Conservation (phyloP, 139 green algal genomes). For the Bryopsis sp. region DNA sequence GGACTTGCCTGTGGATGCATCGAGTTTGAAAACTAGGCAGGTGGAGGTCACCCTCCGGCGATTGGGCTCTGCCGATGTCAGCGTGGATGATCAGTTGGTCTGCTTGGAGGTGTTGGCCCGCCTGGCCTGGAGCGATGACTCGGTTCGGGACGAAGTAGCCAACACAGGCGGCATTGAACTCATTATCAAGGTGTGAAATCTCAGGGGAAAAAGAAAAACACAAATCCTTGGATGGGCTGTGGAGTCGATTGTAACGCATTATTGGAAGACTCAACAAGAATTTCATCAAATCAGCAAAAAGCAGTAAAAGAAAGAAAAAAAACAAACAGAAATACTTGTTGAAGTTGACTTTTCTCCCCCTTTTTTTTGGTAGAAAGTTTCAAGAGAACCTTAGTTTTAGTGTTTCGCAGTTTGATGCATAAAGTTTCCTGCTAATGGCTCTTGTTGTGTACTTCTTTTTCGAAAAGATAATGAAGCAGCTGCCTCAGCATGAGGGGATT, state of each 20-base stretch:
- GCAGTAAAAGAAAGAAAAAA: too few species aligned
- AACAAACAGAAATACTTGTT: too few species aligned
- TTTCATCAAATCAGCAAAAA: too few species aligned
- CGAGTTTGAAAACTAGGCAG: slow-evolving; percentile 43
- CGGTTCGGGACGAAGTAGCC: slow-evolving; percentile 24
- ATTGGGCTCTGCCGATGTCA: not conserved
- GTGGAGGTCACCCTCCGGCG: slow-evolving; percentile 27
- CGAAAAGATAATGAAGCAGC: slow-evolving; percentile 12
- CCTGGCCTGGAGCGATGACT: slow-evolving; percentile 54
- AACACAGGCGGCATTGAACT: slow-evolving; percentile 10
- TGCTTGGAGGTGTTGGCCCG: slow-evolving; percentile 45
- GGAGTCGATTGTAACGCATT: slow-evolving; percentile 2
- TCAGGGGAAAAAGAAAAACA: too few species aligned
- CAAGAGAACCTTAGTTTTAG: too few species aligned
- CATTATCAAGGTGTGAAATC: slow-evolving; percentile 1
- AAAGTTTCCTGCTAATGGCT: too few species aligned
- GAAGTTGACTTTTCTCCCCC: too few species aligned
- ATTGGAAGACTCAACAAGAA: too few species aligned
- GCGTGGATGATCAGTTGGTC: slow-evolving; percentile 20
- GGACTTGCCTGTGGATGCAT: slow-evolving; percentile 44
- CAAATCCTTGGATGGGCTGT: not conserved
- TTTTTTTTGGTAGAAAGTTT: too few species aligned
- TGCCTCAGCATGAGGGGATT: slow-evolving; percentile 30
- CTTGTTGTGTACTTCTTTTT: not conserved
- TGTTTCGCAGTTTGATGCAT: too few species aligned